Evolutionary conservation across 495 filamentous ascomycete species (phyloP), one percentile per base, ranked within the genome.

Genomic region (Tuber umbilicatum): DNA sequence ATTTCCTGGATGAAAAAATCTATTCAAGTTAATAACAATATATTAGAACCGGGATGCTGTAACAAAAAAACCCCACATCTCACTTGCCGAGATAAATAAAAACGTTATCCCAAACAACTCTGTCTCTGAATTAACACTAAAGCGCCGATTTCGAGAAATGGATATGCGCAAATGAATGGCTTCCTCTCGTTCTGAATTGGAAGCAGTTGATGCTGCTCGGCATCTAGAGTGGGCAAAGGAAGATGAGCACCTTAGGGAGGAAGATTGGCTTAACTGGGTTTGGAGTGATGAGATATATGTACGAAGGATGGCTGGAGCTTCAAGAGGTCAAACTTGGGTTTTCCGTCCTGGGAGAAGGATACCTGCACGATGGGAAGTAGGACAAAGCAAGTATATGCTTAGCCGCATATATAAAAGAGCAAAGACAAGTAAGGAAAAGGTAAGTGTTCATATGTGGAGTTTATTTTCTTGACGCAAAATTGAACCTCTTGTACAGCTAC

Each of bases 211-310:
- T 39, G 38, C 38, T 39, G 38, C 45, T 50, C 16, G 9, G 12
- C 5, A 19, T 45, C 42, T 45, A 1, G 16, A 17, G 42, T 17
- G 42, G 9, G 16, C 16, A 17, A 45, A 17, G 9, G 42, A 45
- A 16, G 1, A 17, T 45, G 42, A 45, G 42, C 5, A 45, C 42
- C 42, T 45, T 17, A 19, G 14, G 2, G 16, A 17, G 19, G 42
- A 72, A 50, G 55, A 55, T 47, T 72, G 70, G 70, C 43, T 47
- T 7, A 50, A 6, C 6, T 47, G 12, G 12, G 55, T 55, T 43
- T 72, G 37, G 40, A 72, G 70, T 50, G 23, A 72, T 72, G 42
- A 72, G 21, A 47, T 72, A 14, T 47, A 41, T 21, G 41, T 72
- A 2, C 12, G 1, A 38, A 41, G 70, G 16, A 45, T 45, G 42